These are phyloP conservation scores for Phytophthora agathidicida DNA, from an alignment of 352 stramenopile genomes.

Conservation along the genomic window DNA sequence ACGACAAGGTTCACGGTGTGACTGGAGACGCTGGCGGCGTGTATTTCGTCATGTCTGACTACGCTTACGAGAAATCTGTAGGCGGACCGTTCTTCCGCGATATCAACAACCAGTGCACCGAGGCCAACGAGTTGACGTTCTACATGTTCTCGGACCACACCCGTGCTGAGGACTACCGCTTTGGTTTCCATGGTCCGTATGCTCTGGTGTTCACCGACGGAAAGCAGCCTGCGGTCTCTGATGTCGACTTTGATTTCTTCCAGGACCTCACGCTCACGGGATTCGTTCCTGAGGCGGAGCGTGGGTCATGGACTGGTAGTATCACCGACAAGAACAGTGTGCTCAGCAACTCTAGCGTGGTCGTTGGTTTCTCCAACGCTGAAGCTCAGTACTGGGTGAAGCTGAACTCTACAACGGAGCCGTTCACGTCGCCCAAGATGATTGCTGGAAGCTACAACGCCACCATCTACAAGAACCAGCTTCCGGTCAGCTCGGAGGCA, in stretches of 20 bases:
- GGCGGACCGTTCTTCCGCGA: slow-evolving; percentile 60
- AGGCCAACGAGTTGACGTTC: slow-evolving; percentile 57
- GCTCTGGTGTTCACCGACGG: slow-evolving; percentile 54
- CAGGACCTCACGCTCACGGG: slow-evolving; percentile 46
- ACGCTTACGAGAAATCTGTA: slow-evolving; percentile 55
- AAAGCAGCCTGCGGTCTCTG: slow-evolving; percentile 17
- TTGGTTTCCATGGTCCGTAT: slow-evolving; percentile 61
- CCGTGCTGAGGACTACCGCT: slow-evolving; percentile 55
- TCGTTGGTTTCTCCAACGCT: slow-evolving; percentile 49
- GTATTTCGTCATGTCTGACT: slow-evolving; percentile 58
- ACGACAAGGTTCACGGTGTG: slow-evolving; percentile 51
- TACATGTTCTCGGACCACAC: slow-evolving; percentile 74
- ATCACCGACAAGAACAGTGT: slow-evolving; percentile 42
- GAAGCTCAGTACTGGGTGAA: slow-evolving; percentile 59
- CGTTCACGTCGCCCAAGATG: slow-evolving; percentile 54
- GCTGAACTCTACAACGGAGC: slow-evolving; percentile 16
- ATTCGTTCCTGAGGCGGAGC: slow-evolving; percentile 40
- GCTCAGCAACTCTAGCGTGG: slow-evolving; percentile 29
- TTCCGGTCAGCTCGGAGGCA: slow-evolving; percentile 41
- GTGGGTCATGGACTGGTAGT: slow-evolving; percentile 37
- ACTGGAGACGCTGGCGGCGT: slow-evolving; percentile 42
- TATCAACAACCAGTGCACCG: slow-evolving; percentile 66
- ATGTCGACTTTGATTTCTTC: slow-evolving; percentile 57
- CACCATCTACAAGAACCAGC: slow-evolving; percentile 62
- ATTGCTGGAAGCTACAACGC: slow-evolving; percentile 53